Percentiles rank a stretch among this genome's conserved stretches.
These are phyloP conservation scores for Gomphus bonarii DNA, from an alignment of 1,284 basidiomycete genomes.

Conservation along the genomic window DNA sequence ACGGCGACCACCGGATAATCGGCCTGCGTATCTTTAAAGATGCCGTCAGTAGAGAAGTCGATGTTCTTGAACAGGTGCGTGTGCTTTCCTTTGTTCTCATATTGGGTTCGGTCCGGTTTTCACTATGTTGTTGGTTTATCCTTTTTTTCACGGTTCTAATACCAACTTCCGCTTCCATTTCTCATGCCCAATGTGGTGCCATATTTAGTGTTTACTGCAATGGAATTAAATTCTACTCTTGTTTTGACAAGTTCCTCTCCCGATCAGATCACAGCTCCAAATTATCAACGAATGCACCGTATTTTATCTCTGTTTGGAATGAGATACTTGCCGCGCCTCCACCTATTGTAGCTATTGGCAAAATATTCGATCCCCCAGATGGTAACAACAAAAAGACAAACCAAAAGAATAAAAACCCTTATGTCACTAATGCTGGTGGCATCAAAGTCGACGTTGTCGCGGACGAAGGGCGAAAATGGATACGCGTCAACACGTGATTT, in stretches of 20 bases:
- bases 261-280: conserved; percentile 33
- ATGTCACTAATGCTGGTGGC: conserved; percentile 20
- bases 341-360: conserved; percentile 51
- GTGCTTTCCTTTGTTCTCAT: no score
- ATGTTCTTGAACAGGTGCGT: conserved; percentile 43
- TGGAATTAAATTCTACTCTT: background rate
- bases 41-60: conserved; percentile 34
- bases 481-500: conserved; percentile 71
- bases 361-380: conserved; percentile 27
- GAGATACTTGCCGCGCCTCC: conserved; percentile 50
- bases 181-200: no score
- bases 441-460: conserved; percentile 77
- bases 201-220: background rate
- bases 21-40: conserved; percentile 43
- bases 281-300: conserved; percentile 64
- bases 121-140: background rate
- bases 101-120: no score
- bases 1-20: conserved; percentile 28
- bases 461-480: conserved; percentile 63
- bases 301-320: conserved; percentile 69
- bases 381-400: background rate
- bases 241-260: conserved; percentile 41
- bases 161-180: background rate
- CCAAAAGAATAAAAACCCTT: conserved; percentile 9
- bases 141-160: background rate